A percentile compares a stretch with the other conserved stretches of the same genome.
Evolutionary conservation across 768 basidiomycete species (phyloP).

Genomic region (Clitopilus hobsonii): DNA sequence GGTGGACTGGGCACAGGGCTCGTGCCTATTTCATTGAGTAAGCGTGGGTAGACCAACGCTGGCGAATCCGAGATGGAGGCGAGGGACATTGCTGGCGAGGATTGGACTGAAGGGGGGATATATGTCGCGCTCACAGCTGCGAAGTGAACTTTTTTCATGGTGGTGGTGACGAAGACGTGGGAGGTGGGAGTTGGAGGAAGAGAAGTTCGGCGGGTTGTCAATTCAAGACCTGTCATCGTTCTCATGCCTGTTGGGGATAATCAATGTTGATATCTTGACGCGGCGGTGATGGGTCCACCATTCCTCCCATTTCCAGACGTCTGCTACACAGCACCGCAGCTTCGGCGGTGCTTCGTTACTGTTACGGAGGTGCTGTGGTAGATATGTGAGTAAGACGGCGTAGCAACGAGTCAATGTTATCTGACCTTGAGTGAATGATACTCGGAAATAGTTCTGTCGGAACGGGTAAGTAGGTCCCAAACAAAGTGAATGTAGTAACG

Average conservation of each 20-base stretch:
- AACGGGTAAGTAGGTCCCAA: neutral
- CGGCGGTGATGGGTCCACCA: neutral
- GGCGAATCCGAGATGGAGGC: conserved; percentile 28
- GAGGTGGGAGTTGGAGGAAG: conserved; percentile 5
- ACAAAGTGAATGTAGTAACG: neutral
- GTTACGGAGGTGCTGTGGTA: neutral
- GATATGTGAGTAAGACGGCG: too few species aligned
- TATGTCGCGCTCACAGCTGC: conserved; percentile 31
- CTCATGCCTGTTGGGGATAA: neutral
- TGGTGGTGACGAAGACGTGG: conserved; percentile 3
- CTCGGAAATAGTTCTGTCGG: neutral
- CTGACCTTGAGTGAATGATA: neutral
- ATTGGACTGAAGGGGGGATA: conserved; percentile 26
- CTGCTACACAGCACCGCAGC: neutral
- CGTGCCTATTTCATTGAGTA: conserved; percentile 10
- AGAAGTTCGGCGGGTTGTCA: conserved; percentile 5
- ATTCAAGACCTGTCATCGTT: neutral
- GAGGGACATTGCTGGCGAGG: conserved; percentile 31
- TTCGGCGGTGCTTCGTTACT: neutral
- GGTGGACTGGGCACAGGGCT: conserved; percentile 18
- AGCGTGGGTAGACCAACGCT: conserved; percentile 26
- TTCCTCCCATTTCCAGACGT: neutral
- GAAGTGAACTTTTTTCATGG: conserved; percentile 40
- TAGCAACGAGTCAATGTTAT: too few species aligned
- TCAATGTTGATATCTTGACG: neutral